phyloP scores from a whole-genome alignment of 768 basidiomycete genomes.

The Lentinula lateritia region DNA sequence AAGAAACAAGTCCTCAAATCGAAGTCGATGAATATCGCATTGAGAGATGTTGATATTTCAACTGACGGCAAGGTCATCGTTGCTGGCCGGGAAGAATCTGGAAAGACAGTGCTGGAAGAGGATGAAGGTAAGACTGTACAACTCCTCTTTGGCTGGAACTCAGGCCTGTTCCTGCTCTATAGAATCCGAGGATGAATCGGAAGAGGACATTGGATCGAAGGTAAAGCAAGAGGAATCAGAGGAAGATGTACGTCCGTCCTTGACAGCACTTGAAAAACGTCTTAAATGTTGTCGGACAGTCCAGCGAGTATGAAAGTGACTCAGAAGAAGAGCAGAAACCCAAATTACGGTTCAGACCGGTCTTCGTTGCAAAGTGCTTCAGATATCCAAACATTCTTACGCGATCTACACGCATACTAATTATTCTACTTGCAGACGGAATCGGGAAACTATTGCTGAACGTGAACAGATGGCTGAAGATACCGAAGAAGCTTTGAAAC shows the following conservation, averaged over 20 bases:
- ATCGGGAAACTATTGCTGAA: constrained; percentile 67
- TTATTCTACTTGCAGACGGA: constrained; percentile 45
- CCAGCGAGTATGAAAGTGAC: constrained; percentile 82
- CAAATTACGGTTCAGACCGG: constrained; percentile 80
- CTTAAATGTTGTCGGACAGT: constrained; percentile 35
- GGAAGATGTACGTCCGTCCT: constrained; percentile 38
- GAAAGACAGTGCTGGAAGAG: constrained; percentile 61
- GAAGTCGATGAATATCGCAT: constrained; percentile 64
- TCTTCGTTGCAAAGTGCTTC: constrained; percentile 86
- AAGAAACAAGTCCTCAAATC: constrained; percentile 26
- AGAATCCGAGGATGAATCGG: constrained; percentile 34
- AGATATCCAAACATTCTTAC: not conserved
- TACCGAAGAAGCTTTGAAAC: constrained; percentile 66
- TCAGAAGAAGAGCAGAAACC: constrained; percentile 73
- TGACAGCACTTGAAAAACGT: not conserved
- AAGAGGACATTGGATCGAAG: constrained; percentile 42
- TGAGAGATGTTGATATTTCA: constrained; percentile 79
- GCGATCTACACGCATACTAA: not conserved
- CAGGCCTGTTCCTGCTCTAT: constrained; percentile 13
- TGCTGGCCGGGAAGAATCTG: constrained; percentile 73
- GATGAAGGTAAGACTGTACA: constrained; percentile 23
- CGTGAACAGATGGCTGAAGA: constrained; percentile 63
- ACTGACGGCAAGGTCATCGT: constrained; percentile 76
- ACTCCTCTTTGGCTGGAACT: constrained; percentile 8
- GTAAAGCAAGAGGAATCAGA: constrained; percentile 22